Conservation (phyloP, 202 grass and related monocot species). For the Panicum virgatum region DNA sequence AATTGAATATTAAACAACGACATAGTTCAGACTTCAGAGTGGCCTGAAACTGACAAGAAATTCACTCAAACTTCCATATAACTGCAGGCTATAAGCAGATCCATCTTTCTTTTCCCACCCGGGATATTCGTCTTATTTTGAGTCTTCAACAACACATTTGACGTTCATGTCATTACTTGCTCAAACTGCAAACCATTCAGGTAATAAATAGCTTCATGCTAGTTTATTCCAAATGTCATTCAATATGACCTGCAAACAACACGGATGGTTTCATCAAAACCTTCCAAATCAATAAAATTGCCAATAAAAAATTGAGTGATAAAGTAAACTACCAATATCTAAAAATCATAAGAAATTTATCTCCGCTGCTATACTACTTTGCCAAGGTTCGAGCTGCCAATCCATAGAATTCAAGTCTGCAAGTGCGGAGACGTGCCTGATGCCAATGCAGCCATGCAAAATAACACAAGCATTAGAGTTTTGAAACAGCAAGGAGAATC, state of each 20-base stretch:
- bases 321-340: background rate
- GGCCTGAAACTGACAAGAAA: background rate
- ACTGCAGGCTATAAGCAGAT: background rate
- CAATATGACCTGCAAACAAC: conserved; percentile 4
- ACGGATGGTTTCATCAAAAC: background rate
- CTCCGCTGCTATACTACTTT: conserved; percentile 3
- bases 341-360: background rate
- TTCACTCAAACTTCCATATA: conserved; percentile 2
- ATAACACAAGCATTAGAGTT: background rate
- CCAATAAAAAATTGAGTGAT: background rate
- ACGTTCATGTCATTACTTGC: background rate
- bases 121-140: conserved; percentile 6
- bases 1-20: background rate
- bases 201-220: background rate
- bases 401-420: conserved; percentile 5
- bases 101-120: background rate
- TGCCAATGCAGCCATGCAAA: conserved; percentile 23
- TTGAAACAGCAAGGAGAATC: background rate
- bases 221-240: background rate
- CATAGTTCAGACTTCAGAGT: background rate
- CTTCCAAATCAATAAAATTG: background rate
- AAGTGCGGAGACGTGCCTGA: background rate
- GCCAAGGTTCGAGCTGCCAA: conserved; percentile 12
- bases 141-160: background rate
- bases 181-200: background rate